Evolutionary conservation across 305 asterid genomes (phyloP).

Genomic region (Fraxinus ornus): DNA sequence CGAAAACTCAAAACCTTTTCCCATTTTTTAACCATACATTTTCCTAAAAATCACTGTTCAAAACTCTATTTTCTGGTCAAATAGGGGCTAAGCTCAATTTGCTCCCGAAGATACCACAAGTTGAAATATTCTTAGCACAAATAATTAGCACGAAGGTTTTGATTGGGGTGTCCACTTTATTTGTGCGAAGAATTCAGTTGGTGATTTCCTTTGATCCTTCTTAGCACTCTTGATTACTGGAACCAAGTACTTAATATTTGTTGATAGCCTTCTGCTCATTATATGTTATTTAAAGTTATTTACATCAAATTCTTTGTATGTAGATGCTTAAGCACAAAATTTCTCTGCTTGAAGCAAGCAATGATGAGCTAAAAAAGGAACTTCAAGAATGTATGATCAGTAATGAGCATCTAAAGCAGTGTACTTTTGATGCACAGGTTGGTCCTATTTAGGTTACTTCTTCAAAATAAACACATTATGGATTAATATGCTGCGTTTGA

Average conservation of each 20-base stretch:
- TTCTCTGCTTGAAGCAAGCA: constrained; percentile 90
- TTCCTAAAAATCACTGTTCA: too few relatives aligned
- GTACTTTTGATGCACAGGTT: constrained; percentile 92
- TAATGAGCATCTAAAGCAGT: constrained; percentile 62
- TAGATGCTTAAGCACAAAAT: constrained; percentile 90
- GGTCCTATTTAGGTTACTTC: constrained; percentile 18
- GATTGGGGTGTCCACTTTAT: background rate
- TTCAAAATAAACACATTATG: background rate
- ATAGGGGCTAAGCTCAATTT: constrained; percentile 6
- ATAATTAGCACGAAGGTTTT: background rate
- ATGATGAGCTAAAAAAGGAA: constrained; percentile 61
- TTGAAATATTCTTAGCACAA: background rate
- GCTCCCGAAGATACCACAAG: background rate
- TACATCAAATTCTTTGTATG: constrained; percentile 16
- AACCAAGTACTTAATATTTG: background rate
- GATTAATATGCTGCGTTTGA: background rate
- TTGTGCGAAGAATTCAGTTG: background rate
- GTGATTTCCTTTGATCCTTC: background rate
- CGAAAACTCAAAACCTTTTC: too few relatives aligned
- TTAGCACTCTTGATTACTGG: background rate
- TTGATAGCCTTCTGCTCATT: background rate
- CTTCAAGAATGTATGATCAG: constrained; percentile 58
- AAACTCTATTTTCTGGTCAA: too few relatives aligned
- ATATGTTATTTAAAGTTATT: constrained; percentile 18
- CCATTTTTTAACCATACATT: too few relatives aligned